Conservation (phyloP, 176 grass and related monocot genomes). For the Hyparrhenia diplandra region DNA sequence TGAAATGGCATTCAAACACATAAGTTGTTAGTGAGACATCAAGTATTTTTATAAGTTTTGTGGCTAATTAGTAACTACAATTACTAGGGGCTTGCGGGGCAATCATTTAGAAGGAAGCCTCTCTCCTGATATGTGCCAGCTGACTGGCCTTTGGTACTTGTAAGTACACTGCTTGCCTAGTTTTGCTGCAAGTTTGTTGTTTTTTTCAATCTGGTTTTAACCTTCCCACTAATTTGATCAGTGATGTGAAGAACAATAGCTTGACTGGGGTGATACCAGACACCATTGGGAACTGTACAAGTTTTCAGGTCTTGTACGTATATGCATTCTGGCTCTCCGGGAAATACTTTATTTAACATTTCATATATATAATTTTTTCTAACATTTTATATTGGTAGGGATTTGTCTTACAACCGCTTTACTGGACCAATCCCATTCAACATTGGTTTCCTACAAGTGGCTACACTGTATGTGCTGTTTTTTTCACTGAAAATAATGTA, state of each 20-base stretch:
- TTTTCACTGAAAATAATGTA: background rate
- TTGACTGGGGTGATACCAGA: conserved; percentile 76
- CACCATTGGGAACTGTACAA: conserved; percentile 92
- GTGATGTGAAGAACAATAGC: conserved; percentile 96
- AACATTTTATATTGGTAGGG: conserved; percentile 53
- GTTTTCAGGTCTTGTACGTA: conserved; percentile 99
- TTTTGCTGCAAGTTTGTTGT: background rate
- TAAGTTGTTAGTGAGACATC: background rate
- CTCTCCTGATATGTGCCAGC: conserved; percentile 86
- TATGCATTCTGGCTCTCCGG: background rate
- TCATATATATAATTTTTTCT: background rate
- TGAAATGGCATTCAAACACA: background rate
- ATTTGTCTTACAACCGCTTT: conserved; percentile 89
- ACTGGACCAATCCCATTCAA: conserved; percentile 90
- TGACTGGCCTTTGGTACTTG: conserved; percentile 99
- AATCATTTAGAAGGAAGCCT: conserved; percentile 83
- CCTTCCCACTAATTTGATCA: conserved; percentile 10
- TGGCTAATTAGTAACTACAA: background rate
- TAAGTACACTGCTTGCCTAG: conserved; percentile 31
- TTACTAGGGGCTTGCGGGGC: conserved; percentile 69
- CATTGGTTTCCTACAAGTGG: conserved; percentile 98
- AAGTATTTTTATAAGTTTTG: background rate
- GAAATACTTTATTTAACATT: background rate
- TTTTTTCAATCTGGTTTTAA: background rate
- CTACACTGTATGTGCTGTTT: conserved; percentile 68